Percentiles rank a stretch among this genome's conserved stretches.
phyloP scores from a whole-genome alignment of 257 asterid species.

The Ilex asprella region DNA sequence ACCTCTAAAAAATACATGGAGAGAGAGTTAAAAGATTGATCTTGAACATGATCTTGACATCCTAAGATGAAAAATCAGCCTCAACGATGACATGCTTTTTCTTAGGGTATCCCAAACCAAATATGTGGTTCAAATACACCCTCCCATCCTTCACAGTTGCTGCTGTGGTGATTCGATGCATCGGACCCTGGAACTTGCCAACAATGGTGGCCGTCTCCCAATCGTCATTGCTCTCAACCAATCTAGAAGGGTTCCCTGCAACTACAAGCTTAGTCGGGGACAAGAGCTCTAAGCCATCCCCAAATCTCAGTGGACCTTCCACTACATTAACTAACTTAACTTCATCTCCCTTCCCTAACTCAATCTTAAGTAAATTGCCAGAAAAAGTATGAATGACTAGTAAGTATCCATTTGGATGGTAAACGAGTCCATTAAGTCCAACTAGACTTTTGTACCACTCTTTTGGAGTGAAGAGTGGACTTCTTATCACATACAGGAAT shows the following conservation, averaged over 20 bases:
- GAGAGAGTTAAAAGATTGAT: no score
- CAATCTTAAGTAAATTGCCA: constrained; percentile 68
- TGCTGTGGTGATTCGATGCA: constrained; percentile 65
- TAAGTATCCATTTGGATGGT: constrained; percentile 89
- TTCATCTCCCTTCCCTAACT: constrained; percentile 29
- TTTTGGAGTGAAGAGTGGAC: constrained; percentile 3
- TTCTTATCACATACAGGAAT: not conserved
- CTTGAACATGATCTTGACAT: no score
- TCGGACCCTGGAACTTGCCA: constrained; percentile 43
- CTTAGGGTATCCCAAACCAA: constrained; percentile 85
- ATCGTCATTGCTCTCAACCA: constrained; percentile 69
- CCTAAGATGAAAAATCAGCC: constrained; percentile 37
- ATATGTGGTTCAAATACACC: constrained; percentile 66
- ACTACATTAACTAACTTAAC: constrained; percentile 40
- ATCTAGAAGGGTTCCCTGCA: constrained; percentile 59
- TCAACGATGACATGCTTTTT: constrained; percentile 74
- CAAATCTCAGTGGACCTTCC: constrained; percentile 50
- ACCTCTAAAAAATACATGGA: no score
- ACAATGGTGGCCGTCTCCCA: constrained; percentile 59
- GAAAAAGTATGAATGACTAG: constrained; percentile 61
- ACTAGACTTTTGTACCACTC: constrained; percentile 1
- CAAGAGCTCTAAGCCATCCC: constrained; percentile 75
- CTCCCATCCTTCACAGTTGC: constrained; percentile 78
- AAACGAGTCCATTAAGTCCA: not conserved
- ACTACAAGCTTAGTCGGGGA: constrained; percentile 69